These are phyloP conservation scores for Phytophthora citrophthora DNA, from an alignment of 352 stramenopile species.

Conservation along the genomic window DNA sequence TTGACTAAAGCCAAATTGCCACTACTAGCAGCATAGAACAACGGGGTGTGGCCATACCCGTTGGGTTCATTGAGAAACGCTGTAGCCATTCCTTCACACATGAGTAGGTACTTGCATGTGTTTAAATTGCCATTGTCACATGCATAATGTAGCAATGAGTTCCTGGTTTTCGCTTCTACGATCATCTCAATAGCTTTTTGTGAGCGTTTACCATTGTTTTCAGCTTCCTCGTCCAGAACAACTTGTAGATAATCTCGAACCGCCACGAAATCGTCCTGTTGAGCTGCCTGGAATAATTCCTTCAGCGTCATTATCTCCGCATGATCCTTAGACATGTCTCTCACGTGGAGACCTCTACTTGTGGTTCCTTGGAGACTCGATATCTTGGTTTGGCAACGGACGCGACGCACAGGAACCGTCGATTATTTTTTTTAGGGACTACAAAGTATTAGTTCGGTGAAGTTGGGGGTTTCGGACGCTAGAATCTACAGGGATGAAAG, in stretches of 20 bases:
- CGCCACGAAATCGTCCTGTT: conserved; percentile 70
- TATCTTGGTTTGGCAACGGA: conserved; percentile 24
- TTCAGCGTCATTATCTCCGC: conserved; percentile 50
- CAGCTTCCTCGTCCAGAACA: conserved; percentile 41
- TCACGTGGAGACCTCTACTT: not conserved
- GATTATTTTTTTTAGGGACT: conserved; percentile 10
- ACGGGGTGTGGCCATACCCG: conserved; percentile 72
- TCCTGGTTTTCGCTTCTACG: conserved; percentile 69
- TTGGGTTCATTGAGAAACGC: conserved; percentile 81
- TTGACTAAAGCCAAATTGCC: conserved; percentile 80
- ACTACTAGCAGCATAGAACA: conserved; percentile 83
- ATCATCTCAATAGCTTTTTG: conserved; percentile 42
- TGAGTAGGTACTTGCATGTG: conserved; percentile 83
- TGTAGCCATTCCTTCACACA: conserved; percentile 64
- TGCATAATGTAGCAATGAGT: conserved; percentile 81
- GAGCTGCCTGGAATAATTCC: conserved; percentile 72
- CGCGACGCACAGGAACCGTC: conserved; percentile 12
- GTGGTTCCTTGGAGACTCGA: conserved; percentile 12
- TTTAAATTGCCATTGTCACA: conserved; percentile 85
- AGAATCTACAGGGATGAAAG: too few species aligned
- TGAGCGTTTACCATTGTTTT: not conserved
- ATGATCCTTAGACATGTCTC: conserved; percentile 15
- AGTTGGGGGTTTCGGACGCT: too few species aligned
- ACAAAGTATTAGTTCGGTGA: too few species aligned
- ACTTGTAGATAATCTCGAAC: conserved; percentile 69